These are phyloP conservation scores for Pseudocercospora musae DNA, from an alignment of 2,329 filamentous ascomycete species.

Conservation along the genomic window DNA sequence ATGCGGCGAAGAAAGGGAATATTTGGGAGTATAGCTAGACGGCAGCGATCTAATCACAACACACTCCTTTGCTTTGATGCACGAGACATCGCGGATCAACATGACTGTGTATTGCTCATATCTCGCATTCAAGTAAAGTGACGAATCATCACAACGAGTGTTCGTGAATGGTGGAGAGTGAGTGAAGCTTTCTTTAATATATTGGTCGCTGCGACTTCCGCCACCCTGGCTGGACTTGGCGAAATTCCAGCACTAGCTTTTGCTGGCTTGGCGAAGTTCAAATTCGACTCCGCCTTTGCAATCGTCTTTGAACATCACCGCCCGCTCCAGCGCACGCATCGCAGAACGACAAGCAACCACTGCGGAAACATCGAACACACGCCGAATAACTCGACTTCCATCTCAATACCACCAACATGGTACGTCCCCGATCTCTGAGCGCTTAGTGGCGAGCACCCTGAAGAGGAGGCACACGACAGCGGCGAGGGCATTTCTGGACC, in stretches of 20 bases:
- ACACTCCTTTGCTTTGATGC: slow-evolving; percentile 12
- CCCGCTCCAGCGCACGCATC: slow-evolving; percentile 15
- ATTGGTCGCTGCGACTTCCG: slow-evolving; percentile 1
- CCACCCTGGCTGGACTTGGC: background rate
- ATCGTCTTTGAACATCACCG: background rate
- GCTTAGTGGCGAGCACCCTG: slow-evolving; percentile 16
- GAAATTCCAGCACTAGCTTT: slow-evolving; percentile 1
- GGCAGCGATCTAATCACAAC: slow-evolving; percentile 12
- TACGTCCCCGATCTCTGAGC: slow-evolving; percentile 21
- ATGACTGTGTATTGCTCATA: slow-evolving; percentile 1
- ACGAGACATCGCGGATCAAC: slow-evolving; percentile 6
- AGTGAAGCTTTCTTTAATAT: background rate
- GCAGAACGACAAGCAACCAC: slow-evolving; percentile 17
- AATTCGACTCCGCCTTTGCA: background rate
- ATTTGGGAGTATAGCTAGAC: slow-evolving; percentile 13
- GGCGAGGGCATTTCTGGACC: slow-evolving; percentile 2
- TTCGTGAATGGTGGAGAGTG: background rate
- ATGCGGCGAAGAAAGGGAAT: slow-evolving; percentile 4
- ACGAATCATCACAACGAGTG: background rate
- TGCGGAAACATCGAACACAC: slow-evolving; percentile 14
- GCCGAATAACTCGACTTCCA: slow-evolving; percentile 15
- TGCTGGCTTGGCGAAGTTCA: background rate
- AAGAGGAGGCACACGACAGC: slow-evolving; percentile 28
- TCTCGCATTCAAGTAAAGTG: background rate
- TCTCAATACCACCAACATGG: slow-evolving; percentile 32